These are phyloP conservation scores for Cynanchum wilfordii DNA, from an alignment of 257 asterid species.

Conservation along the genomic window DNA sequence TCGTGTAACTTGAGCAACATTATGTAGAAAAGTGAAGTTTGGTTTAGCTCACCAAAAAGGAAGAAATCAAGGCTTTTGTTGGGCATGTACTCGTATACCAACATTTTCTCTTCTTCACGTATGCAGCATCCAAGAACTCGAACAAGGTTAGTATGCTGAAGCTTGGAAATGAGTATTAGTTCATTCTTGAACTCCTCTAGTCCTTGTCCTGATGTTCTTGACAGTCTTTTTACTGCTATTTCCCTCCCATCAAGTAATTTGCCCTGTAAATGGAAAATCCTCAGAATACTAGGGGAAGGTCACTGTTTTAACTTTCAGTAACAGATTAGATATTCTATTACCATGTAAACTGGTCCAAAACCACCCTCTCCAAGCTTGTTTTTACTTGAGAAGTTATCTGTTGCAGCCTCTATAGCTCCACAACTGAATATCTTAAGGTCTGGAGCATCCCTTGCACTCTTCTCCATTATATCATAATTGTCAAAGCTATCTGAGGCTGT, in stretches of 20 bases:
- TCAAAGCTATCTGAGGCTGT: constrained; percentile 23
- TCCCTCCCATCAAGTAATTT: constrained; percentile 41
- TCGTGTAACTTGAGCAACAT: neutral
- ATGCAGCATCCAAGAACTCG: constrained; percentile 49
- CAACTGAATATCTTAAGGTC: constrained; percentile 43
- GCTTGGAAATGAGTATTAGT: constrained; percentile 49
- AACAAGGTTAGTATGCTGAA: constrained; percentile 65
- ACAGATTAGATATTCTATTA: constrained; percentile 4
- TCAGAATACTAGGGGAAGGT: neutral
- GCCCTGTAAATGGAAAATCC: constrained; percentile 32
- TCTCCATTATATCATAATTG: constrained; percentile 14
- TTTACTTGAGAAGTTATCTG: constrained; percentile 37
- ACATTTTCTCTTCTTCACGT: constrained; percentile 51
- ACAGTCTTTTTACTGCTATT: constrained; percentile 59
- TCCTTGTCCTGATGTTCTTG: constrained; percentile 54
- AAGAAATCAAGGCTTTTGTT: constrained; percentile 62
- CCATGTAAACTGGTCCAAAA: constrained; percentile 62
- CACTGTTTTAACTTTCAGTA: neutral
- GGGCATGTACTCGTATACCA: constrained; percentile 57
- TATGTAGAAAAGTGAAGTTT: neutral
- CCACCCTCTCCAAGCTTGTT: constrained; percentile 63
- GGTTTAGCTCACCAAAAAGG: constrained; percentile 17
- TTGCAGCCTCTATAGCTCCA: constrained; percentile 41
- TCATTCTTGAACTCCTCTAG: constrained; percentile 55
- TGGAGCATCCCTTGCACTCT: constrained; percentile 31